Base-by-base conservation (phyloP, 2,329 filamentous ascomycete species). In the Ceratocystis papillata region DNA sequence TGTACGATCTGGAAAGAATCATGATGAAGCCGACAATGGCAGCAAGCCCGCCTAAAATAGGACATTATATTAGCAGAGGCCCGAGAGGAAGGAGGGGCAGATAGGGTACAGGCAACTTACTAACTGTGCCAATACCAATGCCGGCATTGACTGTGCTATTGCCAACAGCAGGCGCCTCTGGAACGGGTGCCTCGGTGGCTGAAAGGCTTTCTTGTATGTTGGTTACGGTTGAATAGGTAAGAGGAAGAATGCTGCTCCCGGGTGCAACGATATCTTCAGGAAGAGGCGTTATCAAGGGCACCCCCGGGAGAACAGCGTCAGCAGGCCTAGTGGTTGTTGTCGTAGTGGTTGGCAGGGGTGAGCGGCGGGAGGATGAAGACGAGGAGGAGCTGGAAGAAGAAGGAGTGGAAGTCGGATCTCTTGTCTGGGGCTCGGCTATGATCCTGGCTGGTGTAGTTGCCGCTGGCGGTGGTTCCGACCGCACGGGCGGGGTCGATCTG, bases 11-110 rank as follows among this genome's bases (percentile, higher is more conserved):
- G 15, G 63, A 60, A 20, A 67, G 62, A 33, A 67, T 22, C 22
- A 65, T 50, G 60, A 67, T 59, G 41, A 67, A 46, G 53, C 63
- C 66, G 48, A 67, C 37, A 60, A 67, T 63, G 50, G 60, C 64
- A 46, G 61, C 64, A 22, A 67, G 66, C 30, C 66, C 66, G 41
- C 63, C 64, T 65, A 25, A 2, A 37, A 30, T 12, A 41, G 37
- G 12, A 17, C 10, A 8, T 1, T 15, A 15, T 1, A 25, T 45
- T n/a, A 59, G 48, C 20, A 22, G 55, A 30, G 20, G 20, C 5
- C 6, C 1, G 6, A 12, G 17, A 37, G 22, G 20, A 5, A 45
- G 7, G 15, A 37, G 45, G 15, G 22, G 10, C 0, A 5, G 12
- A 25, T 55, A 20, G 20, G 2, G 1, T 22, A 48, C 17, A 48